These are phyloP conservation scores for Pterocarpus macrocarpus DNA, from an alignment of 306 rosid genomes.

Conservation along the genomic window DNA sequence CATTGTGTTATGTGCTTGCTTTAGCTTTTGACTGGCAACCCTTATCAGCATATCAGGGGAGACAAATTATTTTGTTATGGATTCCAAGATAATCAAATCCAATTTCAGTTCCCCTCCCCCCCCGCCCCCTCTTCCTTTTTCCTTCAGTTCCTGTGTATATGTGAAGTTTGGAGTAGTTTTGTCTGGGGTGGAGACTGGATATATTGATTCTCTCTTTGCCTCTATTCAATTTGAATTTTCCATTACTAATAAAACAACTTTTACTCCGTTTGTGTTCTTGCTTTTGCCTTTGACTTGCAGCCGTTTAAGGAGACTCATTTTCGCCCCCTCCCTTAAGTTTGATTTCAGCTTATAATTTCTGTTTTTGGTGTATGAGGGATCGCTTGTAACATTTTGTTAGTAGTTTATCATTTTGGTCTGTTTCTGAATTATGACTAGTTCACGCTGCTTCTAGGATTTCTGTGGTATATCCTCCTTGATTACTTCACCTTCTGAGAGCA, in stretches of 20 bases:
- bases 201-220: conserved; percentile 18
- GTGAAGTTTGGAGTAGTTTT: background rate
- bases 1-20: background rate
- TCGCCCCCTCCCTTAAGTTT: background rate
- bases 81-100: background rate
- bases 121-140: background rate
- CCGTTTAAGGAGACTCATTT: conserved; percentile 24
- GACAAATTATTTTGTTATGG: background rate
- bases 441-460: conserved; percentile 56
- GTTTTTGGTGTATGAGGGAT: background rate
- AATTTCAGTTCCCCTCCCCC: background rate
- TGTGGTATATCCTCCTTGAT: conserved; percentile 44
- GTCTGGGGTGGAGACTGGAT: background rate
- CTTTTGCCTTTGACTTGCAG: conserved; percentile 15
- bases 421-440: background rate
- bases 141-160: background rate
- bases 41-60: conserved; percentile 4
- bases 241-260: background rate
- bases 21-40: background rate
- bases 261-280: background rate
- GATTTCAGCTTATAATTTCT: conserved; percentile 17
- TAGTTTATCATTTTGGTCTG: conserved; percentile 18
- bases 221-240: conserved; percentile 13
- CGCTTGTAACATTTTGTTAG: background rate
- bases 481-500: conserved; percentile 46